Base-by-base conservation (phyloP, 2,329 filamentous ascomycete genomes). In the Alternaria infectoria region DNA sequence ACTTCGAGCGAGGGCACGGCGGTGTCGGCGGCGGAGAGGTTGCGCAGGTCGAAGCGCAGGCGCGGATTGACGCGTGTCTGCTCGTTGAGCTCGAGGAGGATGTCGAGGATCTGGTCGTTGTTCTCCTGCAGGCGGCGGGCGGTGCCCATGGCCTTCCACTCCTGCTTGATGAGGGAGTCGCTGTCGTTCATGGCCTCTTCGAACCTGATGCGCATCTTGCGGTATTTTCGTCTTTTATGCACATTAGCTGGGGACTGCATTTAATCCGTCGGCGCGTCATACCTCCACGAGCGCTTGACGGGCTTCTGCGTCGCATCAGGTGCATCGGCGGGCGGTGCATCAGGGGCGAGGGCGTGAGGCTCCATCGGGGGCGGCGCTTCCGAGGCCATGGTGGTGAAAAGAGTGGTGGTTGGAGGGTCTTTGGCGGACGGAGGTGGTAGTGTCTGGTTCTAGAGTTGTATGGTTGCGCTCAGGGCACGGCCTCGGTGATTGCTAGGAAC, bases 21-120 rank as follows among this genome's bases (percentile, higher is more conserved):
- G 15, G 74, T 70, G 56, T 74, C 70, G 45, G 70, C 70, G 25
- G 75, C 71, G 43, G 78, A 80, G 83, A 78, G 76, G 10, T 79
- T 75, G 57, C 80, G 74, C 61, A 97, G 83, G 74, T 95, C 90
- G 81, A 93, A 90, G 71, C 92, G 91, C 73, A 91, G 88, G 61
- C 90, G 86, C 26, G 88, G 83, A 11, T 93, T 89, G 47, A 98
- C 89, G 77, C 96, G 92, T 19, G 90, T 85, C 46, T 89, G 91
- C 55, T 92, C 89, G 82, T 99, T 99, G 82, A 97, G 87, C 75
- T 97, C 94, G 65, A 97, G 86, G 32, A 98, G 88, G 11, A 97
- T 83, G 72, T 98, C 95, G 57, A 97, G 88, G 32, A 98, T 83
- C 79, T 94, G 93, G 80, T 98, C 95, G 73, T 97, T 97, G 82